Evolutionary conservation across 2,329 filamentous ascomycete species (phyloP), one percentile per base, ranked within the genome.

Genomic region (Pseudophaeomoniella oleicola): DNA sequence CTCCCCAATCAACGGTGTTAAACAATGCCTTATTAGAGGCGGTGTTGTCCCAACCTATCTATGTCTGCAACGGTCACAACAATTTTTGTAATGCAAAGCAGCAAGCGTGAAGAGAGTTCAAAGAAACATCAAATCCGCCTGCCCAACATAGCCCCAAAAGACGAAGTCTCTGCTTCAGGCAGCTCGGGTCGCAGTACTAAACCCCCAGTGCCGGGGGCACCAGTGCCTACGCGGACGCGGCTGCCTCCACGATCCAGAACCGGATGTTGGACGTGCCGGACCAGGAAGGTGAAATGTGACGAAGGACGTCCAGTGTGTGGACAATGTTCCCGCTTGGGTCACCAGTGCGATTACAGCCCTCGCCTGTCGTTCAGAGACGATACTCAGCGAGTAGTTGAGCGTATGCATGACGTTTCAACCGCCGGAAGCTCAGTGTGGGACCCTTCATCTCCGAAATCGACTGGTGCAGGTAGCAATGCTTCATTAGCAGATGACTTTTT

Each of bases 311-410:
- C 68, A 37, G 59, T 59, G 46, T 72, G 70, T 50, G 67, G 65
- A 58, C 70, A 71, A 58, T 75, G 71, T 50, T 58, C 63, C 18
- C 60, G 70, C 37, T 56, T 75, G 15, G 66, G 69, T 32, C 67
- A 72, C 47, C 57, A 59, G 22, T 75, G 71, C 49, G 71, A 75
- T 47, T 75, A 73, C 53, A 66, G 63, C 39, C 67, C 69, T 12
- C 61, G 71, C 33, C 57, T 69, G n/a, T 58, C 63, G n/a, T 71
- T 70, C 47, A 60, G 63, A 42, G 62, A 71, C 49, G 67, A 70
- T 44, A 70, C 67, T n/a, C 52, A 56, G 19, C 59, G 66, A 36
- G 59, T 69, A 19, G 60, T 66, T 40, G 62, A 65, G 36, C 60
- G 64, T n/a, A 69, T 67, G 62, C 54, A 59, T 35, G 61, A 69